phyloP scores from a whole-genome alignment of 768 basidiomycete genomes.

The Podaxis rugospora region DNA sequence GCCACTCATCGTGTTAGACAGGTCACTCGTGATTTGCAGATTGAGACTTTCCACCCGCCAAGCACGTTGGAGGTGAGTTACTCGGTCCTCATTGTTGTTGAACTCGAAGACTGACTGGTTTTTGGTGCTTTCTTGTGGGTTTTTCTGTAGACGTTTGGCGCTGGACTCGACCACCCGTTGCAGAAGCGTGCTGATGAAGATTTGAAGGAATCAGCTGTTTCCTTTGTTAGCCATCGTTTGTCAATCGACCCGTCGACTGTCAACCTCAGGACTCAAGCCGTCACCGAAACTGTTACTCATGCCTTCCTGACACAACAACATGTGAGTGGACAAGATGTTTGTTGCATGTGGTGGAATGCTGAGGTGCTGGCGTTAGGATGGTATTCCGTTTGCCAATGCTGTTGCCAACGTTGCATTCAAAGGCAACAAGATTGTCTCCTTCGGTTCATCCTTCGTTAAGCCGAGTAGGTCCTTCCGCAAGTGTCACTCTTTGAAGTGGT shows the following conservation, averaged over 20 bases:
- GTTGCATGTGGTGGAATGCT: background rate
- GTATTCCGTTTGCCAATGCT: slow-evolving; percentile 32
- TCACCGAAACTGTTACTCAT: slow-evolving; percentile 14
- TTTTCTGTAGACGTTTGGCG: slow-evolving; percentile 21
- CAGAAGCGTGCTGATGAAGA: slow-evolving; percentile 17
- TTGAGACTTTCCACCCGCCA: slow-evolving; percentile 23
- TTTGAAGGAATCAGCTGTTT: slow-evolving; percentile 24
- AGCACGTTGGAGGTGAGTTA: slow-evolving; percentile 18
- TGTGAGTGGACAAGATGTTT: slow-evolving; percentile 13
- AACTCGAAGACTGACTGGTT: background rate
- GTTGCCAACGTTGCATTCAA: slow-evolving; percentile 35
- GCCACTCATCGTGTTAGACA: slow-evolving; percentile 17
- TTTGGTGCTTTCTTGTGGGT: background rate
- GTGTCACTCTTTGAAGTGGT: slow-evolving; percentile 27
- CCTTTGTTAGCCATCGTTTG: slow-evolving; percentile 21
- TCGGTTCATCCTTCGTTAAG: slow-evolving; percentile 29
- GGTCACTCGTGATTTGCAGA: slow-evolving; percentile 11
- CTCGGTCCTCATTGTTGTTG: background rate
- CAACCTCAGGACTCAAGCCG: slow-evolving; percentile 20
- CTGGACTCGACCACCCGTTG: slow-evolving; percentile 22
- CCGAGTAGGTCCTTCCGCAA: slow-evolving; percentile 15
- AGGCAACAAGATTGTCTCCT: slow-evolving; percentile 24
- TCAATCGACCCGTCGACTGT: slow-evolving; percentile 17
- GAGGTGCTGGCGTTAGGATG: slow-evolving; percentile 19
- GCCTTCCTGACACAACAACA: slow-evolving; percentile 30